These are phyloP conservation scores for Russula lepida DNA, from an alignment of 768 basidiomycete genomes.

Conservation along the genomic window DNA sequence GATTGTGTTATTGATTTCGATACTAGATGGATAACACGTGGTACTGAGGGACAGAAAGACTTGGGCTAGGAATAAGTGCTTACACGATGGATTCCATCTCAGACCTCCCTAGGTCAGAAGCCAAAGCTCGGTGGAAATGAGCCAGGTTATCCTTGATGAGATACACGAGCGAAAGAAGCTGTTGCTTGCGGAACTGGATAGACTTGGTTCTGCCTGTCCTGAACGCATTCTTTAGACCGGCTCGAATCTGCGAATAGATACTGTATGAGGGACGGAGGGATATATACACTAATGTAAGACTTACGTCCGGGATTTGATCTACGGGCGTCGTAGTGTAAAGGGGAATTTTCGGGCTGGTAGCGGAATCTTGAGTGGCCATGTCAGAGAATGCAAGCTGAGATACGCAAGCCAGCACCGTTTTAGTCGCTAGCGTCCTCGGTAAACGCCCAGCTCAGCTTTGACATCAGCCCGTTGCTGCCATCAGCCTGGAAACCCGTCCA, in stretches of 20 bases:
- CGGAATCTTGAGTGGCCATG: not conserved
- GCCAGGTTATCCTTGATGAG: slow-evolving; percentile 63
- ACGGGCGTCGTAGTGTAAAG: slow-evolving; percentile 18
- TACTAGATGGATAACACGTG: slow-evolving; percentile 31
- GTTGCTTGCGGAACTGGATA: slow-evolving; percentile 64
- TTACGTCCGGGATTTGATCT: slow-evolving; percentile 25
- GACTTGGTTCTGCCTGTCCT: slow-evolving; percentile 53
- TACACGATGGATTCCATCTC: slow-evolving; percentile 48
- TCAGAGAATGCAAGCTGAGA: no score
- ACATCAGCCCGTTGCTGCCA: not conserved
- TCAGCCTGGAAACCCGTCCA: not conserved
- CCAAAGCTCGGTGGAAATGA: slow-evolving; percentile 50
- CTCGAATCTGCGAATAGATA: slow-evolving; percentile 43
- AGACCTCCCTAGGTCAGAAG: slow-evolving; percentile 56
- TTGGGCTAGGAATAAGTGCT: slow-evolving; percentile 17
- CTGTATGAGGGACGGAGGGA: not conserved
- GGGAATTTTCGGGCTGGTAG: not conserved
- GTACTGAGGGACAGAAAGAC: not conserved
- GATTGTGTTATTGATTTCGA: slow-evolving; percentile 52
- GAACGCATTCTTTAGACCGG: slow-evolving; percentile 49
- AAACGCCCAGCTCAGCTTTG: not conserved
- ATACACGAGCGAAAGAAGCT: slow-evolving; percentile 68
- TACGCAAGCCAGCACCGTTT: no score
- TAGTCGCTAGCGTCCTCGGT: not conserved
- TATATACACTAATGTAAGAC: not conserved